Evolutionary conservation across 768 basidiomycete genomes (phyloP), one percentile per base, ranked within the genome.

Genomic region (Podaxis sp.): DNA sequence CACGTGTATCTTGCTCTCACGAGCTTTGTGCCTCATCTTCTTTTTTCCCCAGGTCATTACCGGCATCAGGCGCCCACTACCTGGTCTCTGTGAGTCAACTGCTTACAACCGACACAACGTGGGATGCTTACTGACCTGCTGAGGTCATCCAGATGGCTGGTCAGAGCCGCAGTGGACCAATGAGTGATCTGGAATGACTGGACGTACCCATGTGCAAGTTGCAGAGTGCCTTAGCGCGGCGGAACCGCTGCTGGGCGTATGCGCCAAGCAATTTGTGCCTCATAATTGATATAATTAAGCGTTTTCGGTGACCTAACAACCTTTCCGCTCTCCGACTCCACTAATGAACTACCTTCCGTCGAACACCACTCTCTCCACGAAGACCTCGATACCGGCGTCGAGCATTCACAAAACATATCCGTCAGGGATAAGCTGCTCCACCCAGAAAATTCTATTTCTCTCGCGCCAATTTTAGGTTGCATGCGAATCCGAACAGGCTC

Each of bases 101-200:
- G 15, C 22, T 19, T 61, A 5, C 24, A 22, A 54, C 53, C 52
- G 44, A 9, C 26, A 15, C 28, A 13, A 40, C 61, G 61, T 62
- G 61, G 59, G 61, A 62, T 48, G 42, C 54, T 38, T 5, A 49
- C 3, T 46, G 42, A 49, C 33, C 38, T 56, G n/a, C 46, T 51
- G 40, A 30, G 40, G 9, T 12, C 11, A 55, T 24, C 6, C 26
- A 49, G 46, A 19, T n/a, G 3, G 51, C 59, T 36, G 4, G 12
- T 17, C 30, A 2, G 9, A 11, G n/a, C 22, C n/a, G 39, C 17
- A 44, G 6, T 48, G 4, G 22, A 19, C 54, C 61, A 63, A 63
- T 63, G 55, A 51, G 46, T 17, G 46, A 26, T 15, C 19, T 38
- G 22, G 19, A 30, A 51, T 63, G 54, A 63, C 54, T 9, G 33